These are phyloP conservation scores for Xylaria bambusicola DNA, from an alignment of 495 filamentous ascomycete species.

Conservation along the genomic window DNA sequence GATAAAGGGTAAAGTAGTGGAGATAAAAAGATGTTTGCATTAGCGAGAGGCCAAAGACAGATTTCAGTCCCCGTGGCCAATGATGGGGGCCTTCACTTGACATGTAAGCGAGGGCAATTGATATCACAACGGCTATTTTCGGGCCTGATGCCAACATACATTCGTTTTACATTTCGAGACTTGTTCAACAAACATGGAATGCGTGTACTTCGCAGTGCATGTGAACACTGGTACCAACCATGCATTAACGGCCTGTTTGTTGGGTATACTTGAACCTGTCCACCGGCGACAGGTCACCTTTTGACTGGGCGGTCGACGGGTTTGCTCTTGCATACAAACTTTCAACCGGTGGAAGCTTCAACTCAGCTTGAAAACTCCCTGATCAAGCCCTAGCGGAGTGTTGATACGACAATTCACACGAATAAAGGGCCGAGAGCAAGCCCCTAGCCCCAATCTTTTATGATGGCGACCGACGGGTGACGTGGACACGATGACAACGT, in stretches of 20 bases:
- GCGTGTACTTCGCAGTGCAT: neutral
- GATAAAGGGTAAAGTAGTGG: neutral
- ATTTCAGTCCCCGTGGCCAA: neutral
- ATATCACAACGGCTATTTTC: conserved; percentile 10
- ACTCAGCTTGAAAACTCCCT: neutral
- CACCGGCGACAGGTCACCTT: neutral
- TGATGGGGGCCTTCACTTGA: neutral
- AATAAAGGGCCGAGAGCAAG: neutral
- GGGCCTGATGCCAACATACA: conserved; percentile 8
- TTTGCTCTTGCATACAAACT: neutral
- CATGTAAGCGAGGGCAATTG: neutral
- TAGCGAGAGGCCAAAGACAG: neutral
- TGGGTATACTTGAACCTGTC: neutral
- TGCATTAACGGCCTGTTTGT: neutral
- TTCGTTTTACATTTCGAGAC: neutral
- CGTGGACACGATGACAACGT: conserved; percentile 17
- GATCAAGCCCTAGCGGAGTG: neutral
- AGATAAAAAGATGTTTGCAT: neutral
- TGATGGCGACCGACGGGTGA: neutral
- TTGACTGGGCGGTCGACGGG: neutral
- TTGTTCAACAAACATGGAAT: no score
- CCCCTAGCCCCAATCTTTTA: neutral
- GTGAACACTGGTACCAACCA: conserved; percentile 11
- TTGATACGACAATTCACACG: neutral
- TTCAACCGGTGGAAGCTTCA: neutral